Evolutionary conservation across 768 basidiomycete genomes (phyloP), one percentile per base, ranked within the genome.

Genomic region (Mycena olivaceomarginata): DNA sequence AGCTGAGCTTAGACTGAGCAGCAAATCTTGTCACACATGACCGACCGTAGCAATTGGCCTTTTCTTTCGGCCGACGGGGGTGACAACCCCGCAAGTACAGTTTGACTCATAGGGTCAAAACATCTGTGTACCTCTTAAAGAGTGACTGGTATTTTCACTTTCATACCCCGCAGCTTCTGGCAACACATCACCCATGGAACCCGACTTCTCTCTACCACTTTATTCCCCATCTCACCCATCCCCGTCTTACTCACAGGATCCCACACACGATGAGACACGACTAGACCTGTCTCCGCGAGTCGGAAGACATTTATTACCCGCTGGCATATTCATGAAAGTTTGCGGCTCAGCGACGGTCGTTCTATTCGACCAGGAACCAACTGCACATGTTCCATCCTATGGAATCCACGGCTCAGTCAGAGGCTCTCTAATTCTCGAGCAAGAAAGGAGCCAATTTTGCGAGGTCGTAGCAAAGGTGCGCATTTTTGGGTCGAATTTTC

Each of bases 281-380:
- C 67, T 78, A 8, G 70, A 75, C 41, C 41, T 64, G 9, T 75
- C 77, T 5, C 74, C 73, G 20, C 77, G 20, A 37, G 46, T 31
- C 12, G 65, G 56, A 20, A 59, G 51, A 39, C 62, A 70, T 20
- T 31, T 5, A 3, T 66, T 56, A 18, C 70, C 77, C 41, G 75
- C 77, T 57, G 77, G 74, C 18, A 65, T 78, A 12, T 75, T 72
- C 67, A 72, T 67, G 48, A 78, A 75, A 22, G 37, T 41, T 0
- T 75, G 37, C 41, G 70, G 77, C 60, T 72, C 77, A 10, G 56
- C 70, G 11, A 78, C 77, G 9, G 62, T 78, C 53, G 70, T 78
- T 2, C 77, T 78, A 8, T 66, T 72, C 70, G 37, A 78, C 53
- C 77, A 78, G 46, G 69, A 75, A 39, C 11, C 59, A 3, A 53